These are phyloP conservation scores for Penstemon davidsonii DNA, from an alignment of 257 asterid species.

Conservation along the genomic window DNA sequence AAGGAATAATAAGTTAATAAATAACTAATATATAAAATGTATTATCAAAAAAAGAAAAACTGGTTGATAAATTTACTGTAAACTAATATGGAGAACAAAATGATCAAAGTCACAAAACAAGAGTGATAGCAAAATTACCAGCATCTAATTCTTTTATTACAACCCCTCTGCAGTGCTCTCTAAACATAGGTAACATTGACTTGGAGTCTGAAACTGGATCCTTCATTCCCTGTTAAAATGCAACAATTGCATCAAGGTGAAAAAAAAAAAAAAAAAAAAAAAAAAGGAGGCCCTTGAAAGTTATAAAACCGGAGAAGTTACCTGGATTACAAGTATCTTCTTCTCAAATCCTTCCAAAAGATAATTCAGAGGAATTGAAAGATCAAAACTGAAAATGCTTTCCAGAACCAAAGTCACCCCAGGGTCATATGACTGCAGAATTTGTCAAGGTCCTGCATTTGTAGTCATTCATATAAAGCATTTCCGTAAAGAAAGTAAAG, in stretches of 20 bases:
- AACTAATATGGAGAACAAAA: not conserved
- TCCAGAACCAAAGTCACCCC: slow-evolving; percentile 72
- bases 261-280: not conserved
- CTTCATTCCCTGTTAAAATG: slow-evolving; percentile 72
- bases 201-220: slow-evolving; percentile 68
- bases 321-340: slow-evolving; percentile 73
- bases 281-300: slow-evolving; percentile 6
- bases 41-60: too few species aligned
- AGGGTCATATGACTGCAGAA: slow-evolving; percentile 74
- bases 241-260: slow-evolving; percentile 2
- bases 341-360: slow-evolving; percentile 66
- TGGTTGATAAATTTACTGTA: too few species aligned
- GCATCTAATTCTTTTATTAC: slow-evolving; percentile 68
- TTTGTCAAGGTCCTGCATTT: slow-evolving; percentile 50
- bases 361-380: slow-evolving; percentile 79
- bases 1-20: slow-evolving; percentile 8
- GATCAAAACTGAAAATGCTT: slow-evolving; percentile 84
- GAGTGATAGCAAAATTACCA: slow-evolving; percentile 42
- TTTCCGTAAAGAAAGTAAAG: slow-evolving; percentile 4
- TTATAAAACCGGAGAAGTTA: slow-evolving; percentile 26
- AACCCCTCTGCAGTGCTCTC: slow-evolving; percentile 62
- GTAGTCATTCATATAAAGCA: not conserved
- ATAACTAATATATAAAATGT: too few species aligned
- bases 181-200: slow-evolving; percentile 52
- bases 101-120: slow-evolving; percentile 6